Base-by-base conservation (phyloP, 2,329 filamentous ascomycete genomes). In the Beauveria caledonica region DNA sequence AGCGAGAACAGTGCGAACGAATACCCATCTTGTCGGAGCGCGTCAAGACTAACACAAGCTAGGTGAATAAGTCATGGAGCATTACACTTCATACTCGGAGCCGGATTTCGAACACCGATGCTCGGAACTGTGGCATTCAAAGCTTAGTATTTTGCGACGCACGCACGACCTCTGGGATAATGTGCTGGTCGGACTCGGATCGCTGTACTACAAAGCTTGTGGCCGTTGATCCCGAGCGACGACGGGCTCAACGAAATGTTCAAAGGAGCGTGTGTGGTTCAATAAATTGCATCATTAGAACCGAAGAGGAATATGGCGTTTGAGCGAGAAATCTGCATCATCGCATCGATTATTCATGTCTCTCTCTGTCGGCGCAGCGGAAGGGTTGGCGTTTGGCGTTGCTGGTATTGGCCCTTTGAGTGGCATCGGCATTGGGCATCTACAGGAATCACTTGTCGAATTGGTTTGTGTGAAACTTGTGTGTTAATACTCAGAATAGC, bases 151-250 rank as follows among this genome's bases (percentile, higher is more conserved):
- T 40, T 70, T 69, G 66, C 68, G 68, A 56, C 70, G 66, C 63
- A 73, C 71, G n/a, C 68, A 72, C 62, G 68, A 73, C 60, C 53
- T 71, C 23, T 77, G 74, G 74, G 74, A 76, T 23, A 66, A 68
- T 10, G 68, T 77, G n/a, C 68, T 75, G 42, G 72, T 74, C 59
- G 68, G 70, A 44, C 66, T 77, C 46, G 75, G 73, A 49, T 73
- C 68, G 60, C 66, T 68, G 50, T 76, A 75, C 65, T 74, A 70
- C 67, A 75, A 71, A 59, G 63, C 71, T 5, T 46, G 39, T 15
- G 57, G 57, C 3, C 5, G 8, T 6, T 59, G 27, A 59, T 13
- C 10, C 3, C 29, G 21, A 42, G 8, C 7, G n/a, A 27, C n/a
- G 25, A 21, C 7, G 25, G 25, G 10, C 11, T 8, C 8, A 15